A percentile compares a stretch with the other conserved stretches of the same genome.
Conservation (phyloP, 2,329 filamentous ascomycete genomes). For the Paraphoma chrysanthemicola region DNA sequence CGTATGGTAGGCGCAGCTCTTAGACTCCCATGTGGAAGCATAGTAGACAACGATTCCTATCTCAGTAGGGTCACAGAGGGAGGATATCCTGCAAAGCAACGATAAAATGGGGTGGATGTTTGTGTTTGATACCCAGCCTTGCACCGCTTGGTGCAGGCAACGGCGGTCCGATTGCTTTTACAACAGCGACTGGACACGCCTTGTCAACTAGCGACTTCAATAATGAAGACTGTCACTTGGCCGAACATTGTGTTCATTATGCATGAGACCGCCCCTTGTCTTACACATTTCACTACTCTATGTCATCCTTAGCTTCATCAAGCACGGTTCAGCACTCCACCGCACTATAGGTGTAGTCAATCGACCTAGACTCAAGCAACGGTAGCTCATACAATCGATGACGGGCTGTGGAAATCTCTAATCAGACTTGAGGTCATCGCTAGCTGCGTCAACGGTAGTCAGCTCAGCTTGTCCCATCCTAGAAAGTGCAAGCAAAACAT, state of each 20-base stretch:
- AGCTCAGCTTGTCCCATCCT: background rate
- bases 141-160: background rate
- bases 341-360: background rate
- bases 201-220: background rate
- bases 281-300: background rate
- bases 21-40: constrained; percentile 18
- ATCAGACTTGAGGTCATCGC: background rate
- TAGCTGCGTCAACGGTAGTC: background rate
- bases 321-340: background rate
- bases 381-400: background rate
- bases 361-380: background rate
- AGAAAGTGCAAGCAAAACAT: background rate
- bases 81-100: too few species aligned
- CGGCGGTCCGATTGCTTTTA: background rate
- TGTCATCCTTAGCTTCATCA: background rate
- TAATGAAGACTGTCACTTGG: too few species aligned
- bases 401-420: background rate
- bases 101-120: background rate
- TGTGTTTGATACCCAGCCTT: constrained; percentile 1
- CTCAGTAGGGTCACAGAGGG: too few species aligned
- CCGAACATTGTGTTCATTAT: too few species aligned
- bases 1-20: constrained; percentile 65
- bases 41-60: too few species aligned
- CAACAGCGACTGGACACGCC: background rate
- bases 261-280: too few species aligned